Evolutionary conservation across 169 alveolate genomes (phyloP).

Genomic region (Plasmodium inui): DNA sequence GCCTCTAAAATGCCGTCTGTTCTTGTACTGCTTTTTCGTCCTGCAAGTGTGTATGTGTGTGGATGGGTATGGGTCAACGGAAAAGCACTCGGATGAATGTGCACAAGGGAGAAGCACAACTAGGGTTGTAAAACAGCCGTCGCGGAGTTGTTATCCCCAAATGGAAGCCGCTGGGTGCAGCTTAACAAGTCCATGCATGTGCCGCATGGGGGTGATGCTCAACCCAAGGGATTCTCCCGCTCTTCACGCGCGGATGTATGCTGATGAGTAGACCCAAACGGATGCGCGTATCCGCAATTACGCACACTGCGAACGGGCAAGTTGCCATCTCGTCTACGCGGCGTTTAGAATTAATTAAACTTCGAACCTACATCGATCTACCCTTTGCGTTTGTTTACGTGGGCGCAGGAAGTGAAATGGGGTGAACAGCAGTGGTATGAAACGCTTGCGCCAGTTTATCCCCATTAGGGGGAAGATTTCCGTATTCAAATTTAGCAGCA

Average conservation of each 20-base stretch:
- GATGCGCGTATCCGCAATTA: background rate
- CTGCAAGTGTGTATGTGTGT: background rate
- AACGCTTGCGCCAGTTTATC: background rate
- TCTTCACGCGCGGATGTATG: background rate
- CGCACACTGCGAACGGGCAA: background rate
- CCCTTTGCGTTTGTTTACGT: conserved; percentile 69
- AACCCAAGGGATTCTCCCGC: background rate
- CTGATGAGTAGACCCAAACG: background rate
- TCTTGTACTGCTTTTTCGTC: conserved; percentile 69
- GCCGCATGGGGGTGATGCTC: background rate
- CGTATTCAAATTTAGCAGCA: conserved; percentile 29
- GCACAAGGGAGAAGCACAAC: background rate
- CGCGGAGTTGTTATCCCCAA: background rate
- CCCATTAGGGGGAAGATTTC: background rate
- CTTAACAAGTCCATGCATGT: background rate
- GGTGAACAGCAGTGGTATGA: conserved; percentile 21
- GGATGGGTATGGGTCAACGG: background rate
- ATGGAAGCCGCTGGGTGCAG: background rate
- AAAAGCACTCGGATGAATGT: background rate
- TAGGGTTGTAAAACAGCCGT: background rate
- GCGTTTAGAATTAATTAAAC: background rate
- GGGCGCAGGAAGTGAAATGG: conserved; percentile 59
- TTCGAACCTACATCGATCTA: conserved; percentile 63
- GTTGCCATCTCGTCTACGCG: background rate
- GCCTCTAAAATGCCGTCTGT: conserved; percentile 70